Conservation (phyloP, 2,329 filamentous ascomycete genomes). For the Ophiosphaerella korrae region DNA sequence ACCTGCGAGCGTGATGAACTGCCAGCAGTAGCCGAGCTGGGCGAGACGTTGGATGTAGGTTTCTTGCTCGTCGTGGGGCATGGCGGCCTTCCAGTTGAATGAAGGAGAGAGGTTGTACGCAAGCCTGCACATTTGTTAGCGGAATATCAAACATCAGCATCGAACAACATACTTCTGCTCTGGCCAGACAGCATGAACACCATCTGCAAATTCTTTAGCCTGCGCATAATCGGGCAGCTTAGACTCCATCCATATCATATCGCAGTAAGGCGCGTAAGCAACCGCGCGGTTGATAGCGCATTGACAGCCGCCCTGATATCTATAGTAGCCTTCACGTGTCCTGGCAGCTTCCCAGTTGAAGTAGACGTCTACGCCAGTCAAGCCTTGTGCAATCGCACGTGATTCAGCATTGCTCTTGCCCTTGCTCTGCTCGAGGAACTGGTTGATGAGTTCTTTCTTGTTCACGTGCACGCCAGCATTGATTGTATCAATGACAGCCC, state of each 20-base stretch:
- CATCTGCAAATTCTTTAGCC: constrained; percentile 89
- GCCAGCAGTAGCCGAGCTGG: constrained; percentile 94
- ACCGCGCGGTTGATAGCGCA: constrained; percentile 89
- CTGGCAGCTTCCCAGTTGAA: constrained; percentile 96
- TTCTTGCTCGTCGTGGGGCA: constrained; percentile 89
- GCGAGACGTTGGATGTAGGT: constrained; percentile 94
- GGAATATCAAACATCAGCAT: background rate
- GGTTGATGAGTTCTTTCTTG: constrained; percentile 68
- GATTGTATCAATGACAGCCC: constrained; percentile 85
- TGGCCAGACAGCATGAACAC: constrained; percentile 92
- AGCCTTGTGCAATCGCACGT: constrained; percentile 74
- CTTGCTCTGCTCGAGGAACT: constrained; percentile 71
- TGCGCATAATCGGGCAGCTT: constrained; percentile 91
- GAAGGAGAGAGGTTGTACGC: constrained; percentile 98
- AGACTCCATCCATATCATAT: constrained; percentile 99
- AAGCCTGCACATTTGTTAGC: constrained; percentile 62
- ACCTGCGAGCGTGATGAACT: constrained; percentile 99
- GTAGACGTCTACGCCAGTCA: constrained; percentile 80
- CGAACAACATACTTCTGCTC: constrained; percentile 80
- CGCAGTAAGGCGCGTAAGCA: constrained; percentile 90
- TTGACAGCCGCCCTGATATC: constrained; percentile 87
- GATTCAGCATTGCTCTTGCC: constrained; percentile 88
- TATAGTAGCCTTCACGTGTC: constrained; percentile 93
- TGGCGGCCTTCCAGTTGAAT: constrained; percentile 99
- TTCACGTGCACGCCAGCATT: constrained; percentile 68